Evolutionary conservation across 176 grass and related monocot species (phyloP).

Genomic region (Cymbopogon citratus): DNA sequence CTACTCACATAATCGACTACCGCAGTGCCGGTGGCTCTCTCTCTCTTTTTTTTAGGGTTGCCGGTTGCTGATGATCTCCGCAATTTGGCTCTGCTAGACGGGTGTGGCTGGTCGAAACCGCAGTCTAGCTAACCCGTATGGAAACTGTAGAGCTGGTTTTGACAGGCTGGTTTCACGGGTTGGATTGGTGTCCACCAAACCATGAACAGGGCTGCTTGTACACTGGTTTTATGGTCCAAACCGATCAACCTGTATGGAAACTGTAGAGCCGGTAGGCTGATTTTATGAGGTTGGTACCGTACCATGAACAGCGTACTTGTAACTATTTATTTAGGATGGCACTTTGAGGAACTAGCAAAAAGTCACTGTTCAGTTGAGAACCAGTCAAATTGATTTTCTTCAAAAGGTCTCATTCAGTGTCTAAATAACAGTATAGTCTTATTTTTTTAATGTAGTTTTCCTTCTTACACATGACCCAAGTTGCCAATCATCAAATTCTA

Average conservation of each 20-base stretch:
- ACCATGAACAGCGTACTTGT: neutral
- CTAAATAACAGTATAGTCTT: neutral
- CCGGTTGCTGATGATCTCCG: neutral
- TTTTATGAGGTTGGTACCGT: neutral
- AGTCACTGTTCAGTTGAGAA: neutral
- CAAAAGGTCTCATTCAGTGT: neutral
- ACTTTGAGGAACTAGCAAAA: neutral
- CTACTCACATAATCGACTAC: neutral
- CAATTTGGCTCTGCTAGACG: neutral
- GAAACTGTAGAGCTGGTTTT: neutral
- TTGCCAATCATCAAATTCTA: neutral
- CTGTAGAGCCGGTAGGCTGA: neutral
- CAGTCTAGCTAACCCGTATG: neutral
- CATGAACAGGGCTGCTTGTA: neutral
- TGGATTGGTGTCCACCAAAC: neutral
- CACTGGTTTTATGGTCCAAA: neutral
- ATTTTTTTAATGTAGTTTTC: neutral
- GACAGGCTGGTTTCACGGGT: neutral
- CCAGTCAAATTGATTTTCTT: neutral
- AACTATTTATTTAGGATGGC: neutral
- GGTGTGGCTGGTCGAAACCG: neutral
- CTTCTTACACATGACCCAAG: neutral
- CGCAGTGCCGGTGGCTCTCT: neutral
- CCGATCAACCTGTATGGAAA: neutral
- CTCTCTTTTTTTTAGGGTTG: neutral